A percentile compares a stretch with the other conserved stretches of the same genome.
These are phyloP conservation scores for Arachis monticola DNA, from an alignment of 331 rosid species.

Conservation along the genomic window DNA sequence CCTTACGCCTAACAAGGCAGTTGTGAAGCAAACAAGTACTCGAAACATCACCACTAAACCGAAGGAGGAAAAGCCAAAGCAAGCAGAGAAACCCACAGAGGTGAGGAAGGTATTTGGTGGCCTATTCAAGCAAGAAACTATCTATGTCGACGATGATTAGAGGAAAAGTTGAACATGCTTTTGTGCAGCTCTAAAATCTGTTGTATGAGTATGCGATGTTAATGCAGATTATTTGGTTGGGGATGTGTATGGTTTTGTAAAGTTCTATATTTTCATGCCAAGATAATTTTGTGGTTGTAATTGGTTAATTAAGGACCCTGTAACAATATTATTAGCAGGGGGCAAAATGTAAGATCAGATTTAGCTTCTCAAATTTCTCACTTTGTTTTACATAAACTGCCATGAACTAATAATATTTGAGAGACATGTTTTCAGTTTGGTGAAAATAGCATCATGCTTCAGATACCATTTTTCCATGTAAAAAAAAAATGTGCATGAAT, in stretches of 20 bases:
- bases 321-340: conserved; percentile 28
- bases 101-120: conserved; percentile 95
- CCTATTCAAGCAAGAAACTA: conserved; percentile 87
- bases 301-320: conserved; percentile 36
- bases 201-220: conserved; percentile 36
- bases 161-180: conserved; percentile 24
- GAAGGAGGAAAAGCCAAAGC: conserved; percentile 48
- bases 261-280: conserved; percentile 35
- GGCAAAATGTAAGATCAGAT: conserved; percentile 5
- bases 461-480: neutral
- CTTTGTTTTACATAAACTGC: neutral
- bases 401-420: neutral
- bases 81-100: conserved; percentile 41
- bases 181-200: conserved; percentile 30
- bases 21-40: conserved; percentile 51
- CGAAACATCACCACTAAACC: conserved; percentile 39
- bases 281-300: conserved; percentile 32
- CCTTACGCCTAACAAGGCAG: conserved; percentile 61
- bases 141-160: conserved; percentile 90
- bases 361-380: neutral
- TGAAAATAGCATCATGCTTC: neutral
- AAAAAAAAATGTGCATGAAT: too few species aligned
- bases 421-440: neutral
- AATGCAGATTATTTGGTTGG: conserved; percentile 40
- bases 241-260: conserved; percentile 42